Percentiles rank a stretch among this genome's conserved stretches.
phyloP scores from a whole-genome alignment of 495 filamentous ascomycete genomes.

The Penicillium fimorum region DNA sequence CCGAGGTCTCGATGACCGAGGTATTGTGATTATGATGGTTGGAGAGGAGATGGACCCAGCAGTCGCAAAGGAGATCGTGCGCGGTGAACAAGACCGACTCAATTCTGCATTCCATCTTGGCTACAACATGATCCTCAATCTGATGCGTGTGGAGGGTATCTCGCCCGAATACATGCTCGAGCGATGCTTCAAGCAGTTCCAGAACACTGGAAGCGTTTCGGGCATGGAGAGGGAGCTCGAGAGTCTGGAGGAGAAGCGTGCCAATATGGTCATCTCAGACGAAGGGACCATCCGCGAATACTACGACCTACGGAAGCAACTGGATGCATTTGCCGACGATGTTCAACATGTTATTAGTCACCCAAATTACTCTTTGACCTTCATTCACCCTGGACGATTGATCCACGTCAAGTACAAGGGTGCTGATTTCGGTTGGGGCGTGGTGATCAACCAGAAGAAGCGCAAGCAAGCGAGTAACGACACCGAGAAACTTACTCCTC shows the following conservation, averaged over 20 bases:
- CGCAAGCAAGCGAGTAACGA: slow-evolving; percentile 59
- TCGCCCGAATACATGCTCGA: slow-evolving; percentile 97
- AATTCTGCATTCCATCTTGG: slow-evolving; percentile 97
- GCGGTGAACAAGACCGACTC: slow-evolving; percentile 91
- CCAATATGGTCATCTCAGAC: slow-evolving; percentile 73
- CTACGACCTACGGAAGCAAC: slow-evolving; percentile 77
- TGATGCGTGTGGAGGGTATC: slow-evolving; percentile 93
- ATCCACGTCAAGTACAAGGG: slow-evolving; percentile 78
- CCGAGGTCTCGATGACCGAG: slow-evolving; percentile 94
- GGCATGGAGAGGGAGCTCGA: slow-evolving; percentile 75
- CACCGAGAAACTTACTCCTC: slow-evolving; percentile 63
- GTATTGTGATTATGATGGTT: slow-evolving; percentile 99
- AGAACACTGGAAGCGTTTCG: slow-evolving; percentile 83
- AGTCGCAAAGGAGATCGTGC: slow-evolving; percentile 87
- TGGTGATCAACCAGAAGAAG: slow-evolving; percentile 66
- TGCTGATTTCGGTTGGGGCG: slow-evolving; percentile 90
- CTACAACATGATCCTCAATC: slow-evolving; percentile 99
- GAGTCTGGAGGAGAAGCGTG: slow-evolving; percentile 68
- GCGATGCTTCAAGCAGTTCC: slow-evolving; percentile 96
- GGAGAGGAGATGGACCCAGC: slow-evolving; percentile 95
- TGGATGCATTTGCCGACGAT: slow-evolving; percentile 78
- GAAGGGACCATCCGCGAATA: slow-evolving; percentile 90
- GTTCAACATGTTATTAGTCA: slow-evolving; percentile 87
- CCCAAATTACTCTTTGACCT: slow-evolving; percentile 77
- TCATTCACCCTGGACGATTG: slow-evolving; percentile 75